These are phyloP conservation scores for Schizopora paradoxa DNA, from an alignment of 1,284 basidiomycete genomes.

Conservation along the genomic window DNA sequence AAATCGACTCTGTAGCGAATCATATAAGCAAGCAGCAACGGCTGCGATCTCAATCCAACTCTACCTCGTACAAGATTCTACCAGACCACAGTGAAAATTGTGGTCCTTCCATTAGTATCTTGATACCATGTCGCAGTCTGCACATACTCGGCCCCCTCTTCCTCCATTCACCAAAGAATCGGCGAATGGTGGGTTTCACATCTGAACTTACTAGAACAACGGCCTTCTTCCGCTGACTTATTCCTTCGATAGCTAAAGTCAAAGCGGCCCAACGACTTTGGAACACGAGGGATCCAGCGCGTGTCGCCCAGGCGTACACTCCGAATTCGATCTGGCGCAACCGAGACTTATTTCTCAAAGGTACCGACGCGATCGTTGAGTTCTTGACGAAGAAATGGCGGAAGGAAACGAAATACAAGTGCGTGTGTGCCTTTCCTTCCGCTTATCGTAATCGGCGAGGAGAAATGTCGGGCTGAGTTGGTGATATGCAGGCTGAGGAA, in stretches of 20 bases:
- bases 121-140: no score
- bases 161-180: constrained; percentile 17
- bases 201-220: not conserved
- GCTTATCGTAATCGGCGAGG: not conserved
- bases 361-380: constrained; percentile 40
- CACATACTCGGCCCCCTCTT: constrained; percentile 13
- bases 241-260: constrained; percentile 11
- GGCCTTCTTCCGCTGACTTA: not conserved
- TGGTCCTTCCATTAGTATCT: no score
- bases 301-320: constrained; percentile 45
- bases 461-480: constrained; percentile 18
- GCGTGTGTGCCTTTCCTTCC: not conserved
- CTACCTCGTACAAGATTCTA: no score
- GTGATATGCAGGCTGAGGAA: constrained; percentile 40
- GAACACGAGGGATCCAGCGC: constrained; percentile 17
- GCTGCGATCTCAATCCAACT: no score
- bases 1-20: no score
- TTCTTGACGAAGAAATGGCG: constrained; percentile 55
- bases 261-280: constrained; percentile 17
- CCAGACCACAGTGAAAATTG: no score
- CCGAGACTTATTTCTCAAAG: constrained; percentile 46
- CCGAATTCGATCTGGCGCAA: constrained; percentile 56
- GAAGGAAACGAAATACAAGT: constrained; percentile 38
- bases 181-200: constrained; percentile 9
- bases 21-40: no score